These are phyloP conservation scores for Stentor coeruleus DNA, from an alignment of 73 alveolate species.

Conservation along the genomic window DNA sequence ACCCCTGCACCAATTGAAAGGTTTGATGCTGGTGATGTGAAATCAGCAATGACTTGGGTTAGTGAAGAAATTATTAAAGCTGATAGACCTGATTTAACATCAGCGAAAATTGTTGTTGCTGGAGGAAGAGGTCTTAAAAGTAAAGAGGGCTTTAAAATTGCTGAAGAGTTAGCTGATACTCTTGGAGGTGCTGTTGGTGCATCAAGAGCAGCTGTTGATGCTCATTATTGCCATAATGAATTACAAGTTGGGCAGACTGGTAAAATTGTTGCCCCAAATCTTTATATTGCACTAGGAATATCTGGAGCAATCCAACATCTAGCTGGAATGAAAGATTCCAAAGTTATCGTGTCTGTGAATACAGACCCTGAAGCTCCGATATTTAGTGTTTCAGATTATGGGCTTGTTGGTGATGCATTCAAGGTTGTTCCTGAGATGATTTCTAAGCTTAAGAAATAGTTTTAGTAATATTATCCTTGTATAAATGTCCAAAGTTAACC, in stretches of 20 bases:
- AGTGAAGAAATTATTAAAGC: constrained; percentile 45
- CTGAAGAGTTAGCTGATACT: constrained; percentile 60
- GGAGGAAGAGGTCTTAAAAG: constrained; percentile 86
- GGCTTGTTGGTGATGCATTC: constrained; percentile 85
- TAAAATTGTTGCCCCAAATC: constrained; percentile 93
- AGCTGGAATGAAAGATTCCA: constrained; percentile 88
- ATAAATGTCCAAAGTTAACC: constrained; percentile 18
- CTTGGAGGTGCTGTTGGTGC: constrained; percentile 92
- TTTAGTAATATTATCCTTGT: no score
- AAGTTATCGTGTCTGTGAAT: constrained; percentile 94
- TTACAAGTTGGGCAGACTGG: constrained; percentile 94
- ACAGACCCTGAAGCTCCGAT: constrained; percentile 90
- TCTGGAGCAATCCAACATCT: constrained; percentile 96
- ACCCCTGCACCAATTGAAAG: constrained; percentile 41
- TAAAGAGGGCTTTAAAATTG: constrained; percentile 65
- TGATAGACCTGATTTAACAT: constrained; percentile 69
- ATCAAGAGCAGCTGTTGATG: constrained; percentile 96
- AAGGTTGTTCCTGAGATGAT: constrained; percentile 91
- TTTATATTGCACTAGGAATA: constrained; percentile 91
- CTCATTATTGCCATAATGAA: constrained; percentile 90
- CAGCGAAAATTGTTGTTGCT: constrained; percentile 75
- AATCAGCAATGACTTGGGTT: constrained; percentile 33
- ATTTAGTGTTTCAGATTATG: constrained; percentile 77
- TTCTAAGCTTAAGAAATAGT: constrained; percentile 64
- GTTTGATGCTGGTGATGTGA: constrained; percentile 30